Base-by-base conservation (phyloP, 139 green algal genomes). In the Micractinium conductrix region DNA sequence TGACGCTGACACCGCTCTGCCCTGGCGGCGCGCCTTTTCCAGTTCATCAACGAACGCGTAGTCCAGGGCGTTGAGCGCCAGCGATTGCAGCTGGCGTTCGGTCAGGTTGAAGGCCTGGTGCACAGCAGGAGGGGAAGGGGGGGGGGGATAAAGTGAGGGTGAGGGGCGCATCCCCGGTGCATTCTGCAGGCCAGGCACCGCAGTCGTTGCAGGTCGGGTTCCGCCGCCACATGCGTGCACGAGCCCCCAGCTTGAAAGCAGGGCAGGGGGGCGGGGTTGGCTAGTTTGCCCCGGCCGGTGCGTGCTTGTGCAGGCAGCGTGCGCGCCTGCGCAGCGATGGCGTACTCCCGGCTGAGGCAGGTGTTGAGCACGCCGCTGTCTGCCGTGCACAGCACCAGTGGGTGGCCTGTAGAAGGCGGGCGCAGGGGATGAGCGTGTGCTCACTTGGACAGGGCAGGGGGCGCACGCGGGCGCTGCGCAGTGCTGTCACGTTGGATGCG, bases 361-460 rank as follows among this genome's bases (percentile, higher is more conserved):
- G 93, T 96, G 35, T 50, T 70, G 37, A 96, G 96, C 1, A 97
- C 90, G 28, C 93, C 93, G 16, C 82, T 91, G 82, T 98, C 95
- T 73, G 97, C 95, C n/a, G 90, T 95, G 87, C 94, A 98, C 19
- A 98, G 89, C 28, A 91, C 86, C n/a, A 97, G 87, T 10, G 95
- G 94, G 87, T 97, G 93, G 9, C 88, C 85, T 74, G 88, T 21
- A 45, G 63, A 30, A 69, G n/a, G 60, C 37, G 82, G 33, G 28
- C 6, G 55, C 62, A 58, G 28, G 42, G 22, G 17, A 44, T 38
- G 6, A 65, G 8, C 43, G 33, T 28, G 55, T 19, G 4, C 10
- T 58, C 21, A 79, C 33, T 8, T 35, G 26, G 37, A 40, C 26
- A 74, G 30, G 35, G 19, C 40, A 37, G 19, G 30, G 5, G 4